Conservation (phyloP, 2,329 filamentous ascomycete genomes). For the Paracamarosporium sp. region DNA sequence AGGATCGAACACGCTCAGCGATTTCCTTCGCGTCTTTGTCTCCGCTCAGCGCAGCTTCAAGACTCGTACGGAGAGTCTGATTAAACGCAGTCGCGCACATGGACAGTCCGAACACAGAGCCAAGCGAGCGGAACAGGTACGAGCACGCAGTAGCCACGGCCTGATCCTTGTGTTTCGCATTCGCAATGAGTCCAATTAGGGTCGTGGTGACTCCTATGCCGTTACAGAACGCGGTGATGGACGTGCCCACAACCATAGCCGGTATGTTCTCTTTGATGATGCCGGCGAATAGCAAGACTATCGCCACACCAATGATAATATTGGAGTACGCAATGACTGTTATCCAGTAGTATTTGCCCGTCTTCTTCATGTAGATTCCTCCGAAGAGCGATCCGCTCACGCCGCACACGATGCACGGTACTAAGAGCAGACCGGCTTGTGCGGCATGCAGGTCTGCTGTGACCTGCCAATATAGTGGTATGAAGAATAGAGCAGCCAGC, state of each 20-base stretch:
- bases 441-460: conserved; percentile 70
- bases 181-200: conserved; percentile 74
- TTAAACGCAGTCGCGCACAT: conserved; percentile 75
- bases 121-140: conserved; percentile 80
- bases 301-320: conserved; percentile 61
- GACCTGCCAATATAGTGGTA: conserved; percentile 81
- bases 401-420: conserved; percentile 69
- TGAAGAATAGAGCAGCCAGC: conserved; percentile 70
- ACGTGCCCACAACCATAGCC: conserved; percentile 64
- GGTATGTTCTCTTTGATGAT: conserved; percentile 56
- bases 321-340: conserved; percentile 64
- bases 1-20: conserved; percentile 72
- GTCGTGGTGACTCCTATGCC: conserved; percentile 73
- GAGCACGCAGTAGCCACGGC: conserved; percentile 80
- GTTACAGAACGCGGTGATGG: conserved; percentile 61
- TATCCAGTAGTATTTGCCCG: conserved; percentile 74
- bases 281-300: conserved; percentile 66
- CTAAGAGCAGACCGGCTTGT: conserved; percentile 67
- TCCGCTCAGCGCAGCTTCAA: conserved; percentile 61
- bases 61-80: conserved; percentile 65
- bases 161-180: conserved; percentile 70
- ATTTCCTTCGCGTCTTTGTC: conserved; percentile 69
- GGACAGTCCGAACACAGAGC: conserved; percentile 70
- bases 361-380: conserved; percentile 72
- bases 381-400: conserved; percentile 70